Evolutionary conservation across 148 eudicot genomes (phyloP), one percentile per base, ranked within the genome.

Genomic region (Chenopodium album): DNA sequence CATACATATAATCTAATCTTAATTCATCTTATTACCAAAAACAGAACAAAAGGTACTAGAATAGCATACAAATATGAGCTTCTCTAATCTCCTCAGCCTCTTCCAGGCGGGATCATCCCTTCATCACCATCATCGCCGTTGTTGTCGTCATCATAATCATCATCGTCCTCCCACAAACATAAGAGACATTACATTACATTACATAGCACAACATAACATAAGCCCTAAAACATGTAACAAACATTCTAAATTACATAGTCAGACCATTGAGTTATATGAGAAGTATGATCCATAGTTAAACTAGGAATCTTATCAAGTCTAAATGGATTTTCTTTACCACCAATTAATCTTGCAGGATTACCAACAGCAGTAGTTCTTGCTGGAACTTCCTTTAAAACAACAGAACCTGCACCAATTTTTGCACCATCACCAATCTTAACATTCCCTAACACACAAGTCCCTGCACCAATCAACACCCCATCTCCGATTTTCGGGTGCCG

Each of bases 391-490:
- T 87, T 92, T 20, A 94, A 54, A 68, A 94, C 98, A 26, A 92
- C 92, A 1, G 96, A 90, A 2, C 96, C 93, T 2, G 96, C 96
- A 0, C 98, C 98, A 78, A 94, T 88, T 56, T 92, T 94, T 6
- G 96, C 98, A 31, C 94, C 94, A 54, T 91, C 92, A 8, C 94
- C 98, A 82, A 94, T 83, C 73, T 44, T 85, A 78, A 92, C 89
- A 88, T 91, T 94, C 44, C 98, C 98, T 73, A 94, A 81, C 34
- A 94, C 93, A 83, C 93, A 88, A 83, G 93, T 90, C 46, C 97
- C 94, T 3, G 97, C 93, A 2, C 98, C 96, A 41, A 94, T 90
- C 78, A 94, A 85, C 0, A 94, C 98, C 71, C 98, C 96, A 76
- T 94, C 84, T 20, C 92, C 98, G 66, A 94, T 89, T 47, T 91